Evolutionary conservation across 805 yeast genomes (phyloP).

Genomic region (Starmerella powellii): DNA sequence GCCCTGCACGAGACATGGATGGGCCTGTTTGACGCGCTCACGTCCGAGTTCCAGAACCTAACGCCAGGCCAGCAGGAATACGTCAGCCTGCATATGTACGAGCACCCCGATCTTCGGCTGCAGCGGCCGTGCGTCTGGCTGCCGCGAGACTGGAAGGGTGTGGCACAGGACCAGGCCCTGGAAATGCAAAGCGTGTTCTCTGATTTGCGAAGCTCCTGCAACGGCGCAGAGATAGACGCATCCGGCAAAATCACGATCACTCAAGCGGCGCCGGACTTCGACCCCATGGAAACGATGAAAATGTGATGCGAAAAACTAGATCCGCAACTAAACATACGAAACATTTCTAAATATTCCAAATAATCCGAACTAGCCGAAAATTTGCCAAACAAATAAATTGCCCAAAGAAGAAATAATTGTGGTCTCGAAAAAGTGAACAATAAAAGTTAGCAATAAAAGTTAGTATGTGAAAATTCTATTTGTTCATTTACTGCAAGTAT

Average conservation of each 20-base stretch:
- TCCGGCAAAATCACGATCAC: constrained; percentile 22
- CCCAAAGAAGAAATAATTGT: no score
- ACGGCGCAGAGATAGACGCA: constrained; percentile 23
- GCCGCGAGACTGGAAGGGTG: constrained; percentile 33
- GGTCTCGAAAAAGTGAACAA: no score
- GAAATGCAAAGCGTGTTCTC: constrained; percentile 23
- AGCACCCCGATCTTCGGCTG: constrained; percentile 26
- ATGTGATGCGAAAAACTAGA: no score
- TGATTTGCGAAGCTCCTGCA: constrained; percentile 24
- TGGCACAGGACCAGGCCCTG: constrained; percentile 29
- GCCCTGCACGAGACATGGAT: constrained; percentile 7
- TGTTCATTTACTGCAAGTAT: no score
- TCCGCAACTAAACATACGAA: no score
- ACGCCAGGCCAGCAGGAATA: constrained; percentile 23
- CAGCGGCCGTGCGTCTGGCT: constrained; percentile 34
- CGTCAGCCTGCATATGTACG: constrained; percentile 24
- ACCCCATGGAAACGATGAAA: constrained; percentile 10
- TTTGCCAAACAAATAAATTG: no score
- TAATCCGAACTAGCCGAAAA: no score
- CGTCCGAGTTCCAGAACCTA: constrained; percentile 22
- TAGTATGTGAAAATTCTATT: no score
- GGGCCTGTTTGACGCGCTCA: constrained; percentile 23
- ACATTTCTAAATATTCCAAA: no score
- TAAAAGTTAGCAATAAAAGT: no score
- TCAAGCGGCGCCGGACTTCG: constrained; percentile 23